A percentile compares a stretch with the other conserved stretches of the same genome.
Evolutionary conservation across 2,329 filamentous ascomycete genomes (phyloP).

Genomic region (Colletotrichum plurivorum): DNA sequence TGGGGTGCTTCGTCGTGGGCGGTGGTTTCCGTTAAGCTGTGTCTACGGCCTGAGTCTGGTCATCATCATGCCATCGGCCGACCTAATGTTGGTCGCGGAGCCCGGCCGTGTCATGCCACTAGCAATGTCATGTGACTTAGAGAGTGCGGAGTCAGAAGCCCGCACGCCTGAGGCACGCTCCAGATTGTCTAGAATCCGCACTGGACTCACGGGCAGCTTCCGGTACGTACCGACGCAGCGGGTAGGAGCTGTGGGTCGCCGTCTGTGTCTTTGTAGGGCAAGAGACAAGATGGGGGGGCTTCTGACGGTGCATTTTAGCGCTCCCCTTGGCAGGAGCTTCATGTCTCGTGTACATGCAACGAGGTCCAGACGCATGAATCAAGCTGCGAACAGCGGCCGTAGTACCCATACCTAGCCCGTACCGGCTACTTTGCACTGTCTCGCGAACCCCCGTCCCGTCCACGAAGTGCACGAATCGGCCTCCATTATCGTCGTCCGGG

Average conservation of each 20-base stretch:
- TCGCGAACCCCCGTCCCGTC: slow-evolving; percentile 2
- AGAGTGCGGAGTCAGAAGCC: not conserved
- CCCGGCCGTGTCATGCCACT: slow-evolving; percentile 23
- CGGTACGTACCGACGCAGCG: slow-evolving; percentile 16
- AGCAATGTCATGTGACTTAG: slow-evolving; percentile 25
- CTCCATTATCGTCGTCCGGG: too few species aligned
- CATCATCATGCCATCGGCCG: slow-evolving; percentile 16
- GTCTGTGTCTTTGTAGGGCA: slow-evolving; percentile 2
- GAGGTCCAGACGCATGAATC: slow-evolving; percentile 17
- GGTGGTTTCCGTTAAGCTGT: not conserved
- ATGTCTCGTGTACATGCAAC: not conserved
- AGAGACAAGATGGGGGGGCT: slow-evolving; percentile 5
- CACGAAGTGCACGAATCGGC: slow-evolving; percentile 13
- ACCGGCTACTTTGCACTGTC: slow-evolving; percentile 6
- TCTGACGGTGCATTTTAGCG: slow-evolving; percentile 3
- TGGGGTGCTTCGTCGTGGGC: not conserved
- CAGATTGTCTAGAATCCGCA: not conserved
- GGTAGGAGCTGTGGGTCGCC: not conserved
- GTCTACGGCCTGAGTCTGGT: not conserved
- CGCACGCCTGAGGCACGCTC: slow-evolving; percentile 17
- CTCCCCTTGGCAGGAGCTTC: not conserved
- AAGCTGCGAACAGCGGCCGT: not conserved
- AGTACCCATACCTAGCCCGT: slow-evolving; percentile 9
- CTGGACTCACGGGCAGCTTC: not conserved
- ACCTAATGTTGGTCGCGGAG: slow-evolving; percentile 15